These are phyloP conservation scores for Exophiala bonariae DNA, from an alignment of 2,329 filamentous ascomycete genomes.

Conservation along the genomic window DNA sequence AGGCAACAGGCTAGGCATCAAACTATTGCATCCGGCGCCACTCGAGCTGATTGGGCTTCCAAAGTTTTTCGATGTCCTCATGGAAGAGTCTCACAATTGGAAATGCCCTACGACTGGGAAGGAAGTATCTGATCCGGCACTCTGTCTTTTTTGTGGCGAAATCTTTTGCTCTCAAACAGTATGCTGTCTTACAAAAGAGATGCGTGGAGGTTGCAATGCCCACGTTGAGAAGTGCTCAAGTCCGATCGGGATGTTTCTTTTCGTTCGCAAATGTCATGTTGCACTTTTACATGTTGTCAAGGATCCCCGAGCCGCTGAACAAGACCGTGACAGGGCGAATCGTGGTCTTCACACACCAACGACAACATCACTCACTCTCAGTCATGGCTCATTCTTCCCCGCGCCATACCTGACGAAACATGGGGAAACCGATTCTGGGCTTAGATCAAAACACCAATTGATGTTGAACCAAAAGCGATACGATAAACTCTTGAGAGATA, in stretches of 20 bases:
- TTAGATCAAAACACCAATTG: conserved; percentile 82
- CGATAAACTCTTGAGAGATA: conserved; percentile 78
- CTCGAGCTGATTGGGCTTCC: conserved; percentile 92
- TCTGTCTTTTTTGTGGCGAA: conserved; percentile 95
- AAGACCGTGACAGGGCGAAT: conserved; percentile 12
- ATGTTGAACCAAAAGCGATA: conserved; percentile 94
- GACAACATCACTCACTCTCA: conserved; percentile 13
- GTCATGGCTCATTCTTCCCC: conserved; percentile 74
- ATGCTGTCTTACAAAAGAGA: conserved; percentile 73
- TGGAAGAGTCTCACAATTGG: conserved; percentile 83
- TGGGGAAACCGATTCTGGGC: conserved; percentile 89
- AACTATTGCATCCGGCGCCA: conserved; percentile 79
- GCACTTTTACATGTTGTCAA: conserved; percentile 69
- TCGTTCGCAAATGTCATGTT: conserved; percentile 92
- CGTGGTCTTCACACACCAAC: conserved; percentile 7
- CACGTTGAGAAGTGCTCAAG: conserved; percentile 66
- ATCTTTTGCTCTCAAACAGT: conserved; percentile 93
- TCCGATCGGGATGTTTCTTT: conserved; percentile 81
- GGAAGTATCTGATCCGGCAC: conserved; percentile 83
- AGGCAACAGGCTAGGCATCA: conserved; percentile 41
- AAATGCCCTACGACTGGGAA: conserved; percentile 88
- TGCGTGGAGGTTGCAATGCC: conserved; percentile 82
- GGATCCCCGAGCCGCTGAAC: conserved; percentile 16
- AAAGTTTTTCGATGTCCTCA: conserved; percentile 86
- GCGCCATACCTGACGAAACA: conserved; percentile 96